A percentile compares a stretch with the other conserved stretches of the same genome.
Conservation (phyloP, 768 basidiomycete genomes). For the Coprinellus aureogranulatus region DNA sequence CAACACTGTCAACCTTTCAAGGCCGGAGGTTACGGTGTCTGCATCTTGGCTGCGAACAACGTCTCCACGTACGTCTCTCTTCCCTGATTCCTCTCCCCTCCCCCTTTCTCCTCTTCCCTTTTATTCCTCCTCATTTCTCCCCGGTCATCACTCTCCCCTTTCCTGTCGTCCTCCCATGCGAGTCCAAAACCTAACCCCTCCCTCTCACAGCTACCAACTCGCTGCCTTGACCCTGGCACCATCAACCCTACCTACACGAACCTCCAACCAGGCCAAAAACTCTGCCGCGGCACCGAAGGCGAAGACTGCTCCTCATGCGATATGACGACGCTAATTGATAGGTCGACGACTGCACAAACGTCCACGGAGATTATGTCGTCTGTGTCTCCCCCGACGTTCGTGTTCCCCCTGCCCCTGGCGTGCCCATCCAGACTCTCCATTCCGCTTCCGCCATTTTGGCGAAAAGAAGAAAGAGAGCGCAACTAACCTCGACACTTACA, state of each 20-base stretch:
- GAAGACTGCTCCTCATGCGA: slow-evolving; percentile 50
- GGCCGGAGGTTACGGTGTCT: slow-evolving; percentile 62
- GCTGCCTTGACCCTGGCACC: slow-evolving; percentile 59
- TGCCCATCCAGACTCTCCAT: slow-evolving; percentile 20
- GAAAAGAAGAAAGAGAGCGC: too few relatives aligned
- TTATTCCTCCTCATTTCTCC: too few relatives aligned
- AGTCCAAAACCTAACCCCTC: slow-evolving; percentile 1
- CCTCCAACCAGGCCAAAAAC: slow-evolving; percentile 42
- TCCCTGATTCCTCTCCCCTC: too few relatives aligned
- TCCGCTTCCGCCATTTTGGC: slow-evolving; percentile 11
- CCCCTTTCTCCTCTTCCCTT: neutral
- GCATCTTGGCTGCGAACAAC: slow-evolving; percentile 58
- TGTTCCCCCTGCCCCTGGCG: slow-evolving; percentile 41
- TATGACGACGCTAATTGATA: slow-evolving; percentile 20
- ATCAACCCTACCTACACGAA: slow-evolving; percentile 64
- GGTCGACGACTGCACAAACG: slow-evolving; percentile 58
- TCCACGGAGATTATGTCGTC: slow-evolving; percentile 76
- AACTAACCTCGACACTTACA: too few relatives aligned
- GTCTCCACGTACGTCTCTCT: slow-evolving; percentile 55
- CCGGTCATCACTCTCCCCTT: slow-evolving; percentile 1
- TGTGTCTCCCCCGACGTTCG: slow-evolving; percentile 43
- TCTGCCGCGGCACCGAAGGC: slow-evolving; percentile 62
- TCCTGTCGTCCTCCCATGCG: neutral
- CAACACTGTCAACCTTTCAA: too few relatives aligned
- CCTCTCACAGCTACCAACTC: slow-evolving; percentile 62